Conservation (phyloP, 2,329 filamentous ascomycete genomes). For the Aspergillus vadensis region DNA sequence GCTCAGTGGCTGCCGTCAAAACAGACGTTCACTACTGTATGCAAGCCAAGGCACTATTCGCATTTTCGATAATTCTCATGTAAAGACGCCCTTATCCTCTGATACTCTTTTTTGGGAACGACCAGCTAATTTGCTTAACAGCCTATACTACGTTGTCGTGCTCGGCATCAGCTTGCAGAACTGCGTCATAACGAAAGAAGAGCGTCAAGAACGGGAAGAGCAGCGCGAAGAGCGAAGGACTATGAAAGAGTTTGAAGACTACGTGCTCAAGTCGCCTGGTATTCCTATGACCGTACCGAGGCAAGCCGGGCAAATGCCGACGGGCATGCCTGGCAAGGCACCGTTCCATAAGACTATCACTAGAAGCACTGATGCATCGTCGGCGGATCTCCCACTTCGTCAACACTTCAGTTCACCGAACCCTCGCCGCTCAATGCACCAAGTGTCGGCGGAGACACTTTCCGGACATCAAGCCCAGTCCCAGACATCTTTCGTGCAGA, state of each 20-base stretch:
- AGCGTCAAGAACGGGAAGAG: conserved; percentile 37
- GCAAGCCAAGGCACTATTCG: conserved; percentile 62
- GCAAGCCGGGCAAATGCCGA: conserved; percentile 5
- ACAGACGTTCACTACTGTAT: conserved; percentile 57
- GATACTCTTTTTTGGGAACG: background rate
- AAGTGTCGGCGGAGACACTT: conserved; percentile 22
- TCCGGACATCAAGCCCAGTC: conserved; percentile 21
- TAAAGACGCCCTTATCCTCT: conserved; percentile 39
- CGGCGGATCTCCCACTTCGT: conserved; percentile 45
- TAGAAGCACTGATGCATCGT: conserved; percentile 35
- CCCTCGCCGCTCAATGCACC: conserved; percentile 25
- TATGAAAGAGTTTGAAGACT: conserved; percentile 45
- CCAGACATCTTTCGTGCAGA: conserved; percentile 48
- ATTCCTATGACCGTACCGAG: conserved; percentile 35
- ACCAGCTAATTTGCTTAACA: conserved; percentile 30
- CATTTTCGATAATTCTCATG: conserved; percentile 58
- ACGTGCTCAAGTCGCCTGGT: conserved; percentile 42
- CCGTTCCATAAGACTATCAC: conserved; percentile 48
- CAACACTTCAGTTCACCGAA: conserved; percentile 31
- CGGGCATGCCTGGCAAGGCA: conserved; percentile 40
- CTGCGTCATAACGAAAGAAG: conserved; percentile 46
- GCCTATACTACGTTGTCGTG: conserved; percentile 54
- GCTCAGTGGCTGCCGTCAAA: conserved; percentile 52
- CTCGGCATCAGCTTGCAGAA: conserved; percentile 52
- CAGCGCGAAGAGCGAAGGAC: conserved; percentile 39